Conservation (phyloP, 2,329 filamentous ascomycete genomes). For the Aspergillus pseudoterreus region DNA sequence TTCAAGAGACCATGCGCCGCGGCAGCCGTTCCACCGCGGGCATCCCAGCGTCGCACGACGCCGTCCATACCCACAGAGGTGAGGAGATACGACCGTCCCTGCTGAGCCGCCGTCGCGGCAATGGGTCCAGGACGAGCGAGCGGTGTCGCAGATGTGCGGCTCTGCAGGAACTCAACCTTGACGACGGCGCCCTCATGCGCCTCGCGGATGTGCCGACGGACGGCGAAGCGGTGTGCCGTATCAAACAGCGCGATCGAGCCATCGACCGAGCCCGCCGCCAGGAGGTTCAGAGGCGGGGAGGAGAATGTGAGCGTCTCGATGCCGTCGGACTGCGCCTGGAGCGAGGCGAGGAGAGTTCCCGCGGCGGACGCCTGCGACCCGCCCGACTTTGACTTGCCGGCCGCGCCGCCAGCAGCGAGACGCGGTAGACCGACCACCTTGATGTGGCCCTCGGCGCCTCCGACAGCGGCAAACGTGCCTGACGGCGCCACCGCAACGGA, state of each 20-base stretch:
- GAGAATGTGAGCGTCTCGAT: constrained; percentile 72
- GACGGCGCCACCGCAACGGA: constrained; percentile 78
- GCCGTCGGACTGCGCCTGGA: constrained; percentile 74
- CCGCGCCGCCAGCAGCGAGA: constrained; percentile 39
- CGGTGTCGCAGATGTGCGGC: constrained; percentile 34
- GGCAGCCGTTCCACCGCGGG: constrained; percentile 62
- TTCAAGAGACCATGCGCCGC: constrained; percentile 68
- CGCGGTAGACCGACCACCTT: constrained; percentile 81
- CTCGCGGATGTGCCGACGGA: constrained; percentile 75
- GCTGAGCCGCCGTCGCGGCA: constrained; percentile 23
- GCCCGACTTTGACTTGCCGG: constrained; percentile 46
- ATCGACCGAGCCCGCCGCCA: constrained; percentile 63
- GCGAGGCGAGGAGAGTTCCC: constrained; percentile 73
- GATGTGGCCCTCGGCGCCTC: constrained; percentile 82
- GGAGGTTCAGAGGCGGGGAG: constrained; percentile 56
- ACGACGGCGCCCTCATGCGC: constrained; percentile 88
- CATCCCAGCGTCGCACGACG: constrained; percentile 84
- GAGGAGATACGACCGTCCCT: constrained; percentile 62
- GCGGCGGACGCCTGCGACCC: constrained; percentile 44
- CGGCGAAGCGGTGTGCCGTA: constrained; percentile 76
- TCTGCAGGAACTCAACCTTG: constrained; percentile 78
- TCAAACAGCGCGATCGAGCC: constrained; percentile 81
- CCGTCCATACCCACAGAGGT: constrained; percentile 92
- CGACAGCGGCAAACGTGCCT: constrained; percentile 75
- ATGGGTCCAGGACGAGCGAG: constrained; percentile 21